Evolutionary conservation across 108 stramenopile genomes (phyloP), one percentile per base, ranked within the genome.

Genomic region (Pseudonitzschia delicatissima): DNA sequence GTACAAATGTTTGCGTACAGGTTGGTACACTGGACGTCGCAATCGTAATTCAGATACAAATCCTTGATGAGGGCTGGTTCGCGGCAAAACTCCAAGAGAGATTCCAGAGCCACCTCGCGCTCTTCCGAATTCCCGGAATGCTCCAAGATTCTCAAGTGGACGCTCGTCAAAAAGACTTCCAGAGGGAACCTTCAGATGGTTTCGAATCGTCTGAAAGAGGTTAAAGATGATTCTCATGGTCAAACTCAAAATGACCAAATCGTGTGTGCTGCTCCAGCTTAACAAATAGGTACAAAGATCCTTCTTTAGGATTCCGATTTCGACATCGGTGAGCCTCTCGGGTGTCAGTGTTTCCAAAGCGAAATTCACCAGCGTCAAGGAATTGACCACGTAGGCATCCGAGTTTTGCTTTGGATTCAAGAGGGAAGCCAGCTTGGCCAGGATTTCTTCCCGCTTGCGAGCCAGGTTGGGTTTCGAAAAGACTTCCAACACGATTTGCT

Each of bases 41-140:
- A 98, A 79, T 99, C 98, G 79, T 98, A 99, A 76, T 98, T 98
- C 62, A 92, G 68, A 77, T 98, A 99, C 4, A 99, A 61, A 71
- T 98, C 97, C 32, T 84, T 84, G 88, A 99, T 94, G 15, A 98
- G 70, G 28, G 77, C 87, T 18, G 96, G 96, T 74, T 98, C 97
- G 42, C 95, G 68, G 51, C 93, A 93, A 40, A 98, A 98, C 71
- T 98, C 97, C 25, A 98, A 75, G 32, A 99, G 66, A 28, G 79
- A 81, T 74, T 98, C 98, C 49, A 99, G 68, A 6, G 93, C 96
- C n/a, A 98, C 81, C 67, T 99, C 96, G 44, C 87, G 77, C 55
- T 90, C 91, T 74, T 96, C 96, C 12, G 75, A 42, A 78, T 68
- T 53, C 68, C 72, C 58, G 59, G 84, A 45, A 62, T 72, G 61